Evolutionary conservation across 2,329 filamentous ascomycete species (phyloP).

Genomic region (Hypoxylon rubiginosum): DNA sequence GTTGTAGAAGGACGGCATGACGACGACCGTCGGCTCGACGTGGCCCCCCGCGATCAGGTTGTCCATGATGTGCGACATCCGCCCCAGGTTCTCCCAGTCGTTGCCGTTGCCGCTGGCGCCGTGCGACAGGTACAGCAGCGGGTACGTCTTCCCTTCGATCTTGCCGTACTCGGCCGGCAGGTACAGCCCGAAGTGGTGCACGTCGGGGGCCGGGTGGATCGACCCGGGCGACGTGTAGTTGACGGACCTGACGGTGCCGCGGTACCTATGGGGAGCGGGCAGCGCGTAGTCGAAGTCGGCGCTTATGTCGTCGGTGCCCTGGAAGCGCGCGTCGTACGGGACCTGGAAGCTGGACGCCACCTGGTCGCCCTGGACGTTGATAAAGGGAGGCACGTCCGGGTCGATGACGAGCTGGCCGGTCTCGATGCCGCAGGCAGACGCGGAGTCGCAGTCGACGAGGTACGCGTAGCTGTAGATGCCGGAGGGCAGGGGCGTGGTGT

Average conservation of each 20-base stretch:
- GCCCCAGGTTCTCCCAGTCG: slow-evolving; percentile 50
- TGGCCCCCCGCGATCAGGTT: slow-evolving; percentile 48
- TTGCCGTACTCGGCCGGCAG: slow-evolving; percentile 46
- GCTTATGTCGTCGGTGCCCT: slow-evolving; percentile 36
- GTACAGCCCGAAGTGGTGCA: slow-evolving; percentile 49
- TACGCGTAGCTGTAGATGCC: slow-evolving; percentile 50
- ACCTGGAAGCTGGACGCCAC: slow-evolving; percentile 49
- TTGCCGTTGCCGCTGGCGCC: slow-evolving; percentile 49
- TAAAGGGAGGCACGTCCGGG: slow-evolving; percentile 48
- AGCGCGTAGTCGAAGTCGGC: slow-evolving; percentile 47
- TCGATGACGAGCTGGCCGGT: slow-evolving; percentile 50
- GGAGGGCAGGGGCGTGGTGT: slow-evolving; percentile 47
- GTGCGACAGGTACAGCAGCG: slow-evolving; percentile 50
- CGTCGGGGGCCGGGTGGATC: slow-evolving; percentile 48
- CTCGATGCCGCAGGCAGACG: slow-evolving; percentile 46
- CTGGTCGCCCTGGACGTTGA: slow-evolving; percentile 48
- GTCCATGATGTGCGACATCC: slow-evolving; percentile 49
- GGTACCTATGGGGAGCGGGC: slow-evolving; percentile 35
- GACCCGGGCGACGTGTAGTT: slow-evolving; percentile 51
- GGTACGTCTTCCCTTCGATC: slow-evolving; percentile 44
- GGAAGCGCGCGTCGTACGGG: slow-evolving; percentile 47
- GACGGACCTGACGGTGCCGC: slow-evolving; percentile 45
- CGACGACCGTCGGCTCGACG: slow-evolving; percentile 49
- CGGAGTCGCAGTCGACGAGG: slow-evolving; percentile 48
- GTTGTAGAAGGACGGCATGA: slow-evolving; percentile 51